Evolutionary conservation across 2,329 filamentous ascomycete species (phyloP), one percentile per base, ranked within the genome.

Genomic region (Cytospora piceae): DNA sequence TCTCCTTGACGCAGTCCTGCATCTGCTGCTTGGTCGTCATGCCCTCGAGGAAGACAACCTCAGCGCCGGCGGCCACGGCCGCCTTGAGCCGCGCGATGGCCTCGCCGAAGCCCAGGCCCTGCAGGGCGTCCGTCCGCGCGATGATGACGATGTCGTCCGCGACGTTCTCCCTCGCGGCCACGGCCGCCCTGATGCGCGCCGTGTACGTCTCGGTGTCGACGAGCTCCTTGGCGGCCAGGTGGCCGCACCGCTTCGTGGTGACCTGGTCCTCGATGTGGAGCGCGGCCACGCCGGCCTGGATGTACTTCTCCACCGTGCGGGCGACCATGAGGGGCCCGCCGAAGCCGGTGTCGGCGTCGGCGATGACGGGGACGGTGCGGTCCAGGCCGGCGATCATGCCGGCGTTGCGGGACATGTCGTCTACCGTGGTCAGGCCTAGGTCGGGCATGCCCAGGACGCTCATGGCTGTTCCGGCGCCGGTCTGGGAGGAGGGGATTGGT

Each of bases 221-320:
- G 15, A 90, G 76, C 64, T 85, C 79, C 74, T 91, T 90, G 62
- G 86, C 85, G 0, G 76, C 74, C 0, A 90, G 78, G 72, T 90
- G 88, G 0, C 88, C 88, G 73, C 87, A 90, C 12, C 87, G 83
- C 77, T 91, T 90, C 54, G 81, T 84, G 53, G 82, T 77, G 22
- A 89, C 80, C 76, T 90, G 87, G 74, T 89, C 86, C 73, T 89
- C 87, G 64, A 89, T 81, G 71, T 89, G 86, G 24, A 88, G 75
- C 0, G 78, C 86, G 0, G 87, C 86, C 3, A 89, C 82, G 17
- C 85, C 85, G 6, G 81, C 78, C 31, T 79, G 77, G 58, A 81
- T 79, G 74, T 87, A 87, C 54, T 79, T 75, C n/a, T 78, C 74
- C 31, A 73, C 71, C 3, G 85, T 84, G 31, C 84, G 80, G 1